These are phyloP conservation scores for Erythrobasidium yunnanense DNA, from an alignment of 768 basidiomycete species.

Conservation along the genomic window DNA sequence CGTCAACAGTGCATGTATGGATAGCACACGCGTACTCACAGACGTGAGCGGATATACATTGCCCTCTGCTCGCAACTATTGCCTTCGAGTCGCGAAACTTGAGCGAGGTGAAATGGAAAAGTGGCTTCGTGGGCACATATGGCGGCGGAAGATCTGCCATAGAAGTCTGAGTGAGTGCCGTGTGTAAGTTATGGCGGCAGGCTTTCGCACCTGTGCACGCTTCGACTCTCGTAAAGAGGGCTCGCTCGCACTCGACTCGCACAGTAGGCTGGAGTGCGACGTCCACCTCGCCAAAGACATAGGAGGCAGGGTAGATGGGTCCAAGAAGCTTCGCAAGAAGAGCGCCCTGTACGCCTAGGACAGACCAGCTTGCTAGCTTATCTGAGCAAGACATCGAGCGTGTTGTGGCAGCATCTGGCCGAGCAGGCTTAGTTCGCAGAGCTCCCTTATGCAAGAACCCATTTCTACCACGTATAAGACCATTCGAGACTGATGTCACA, in stretches of 20 bases:
- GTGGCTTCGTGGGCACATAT: too few species aligned
- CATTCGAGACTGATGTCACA: not conserved
- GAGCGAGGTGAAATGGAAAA: too few species aligned
- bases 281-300: conserved; percentile 72
- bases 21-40: too few species aligned
- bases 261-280: conserved; percentile 46
- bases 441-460: conserved; percentile 65
- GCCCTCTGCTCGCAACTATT: too few species aligned
- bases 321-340: conserved; percentile 51
- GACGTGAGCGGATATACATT: too few species aligned
- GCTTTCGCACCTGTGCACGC: conserved; percentile 33
- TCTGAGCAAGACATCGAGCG: conserved; percentile 86
- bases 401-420: conserved; percentile 75
- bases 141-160: too few species aligned
- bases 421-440: conserved; percentile 74
- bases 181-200: too few species aligned
- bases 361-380: conserved; percentile 79
- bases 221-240: conserved; percentile 53
- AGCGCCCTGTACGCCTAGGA: conserved; percentile 75
- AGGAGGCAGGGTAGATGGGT: conserved; percentile 53
- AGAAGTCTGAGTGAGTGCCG: too few species aligned
- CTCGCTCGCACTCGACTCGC: conserved; percentile 52
- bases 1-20: too few species aligned
- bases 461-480: conserved; percentile 55
- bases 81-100: too few species aligned